Percentiles rank a stretch among this genome's conserved stretches.
These are phyloP conservation scores for Parmelia sp. DNA, from an alignment of 495 filamentous ascomycete species.

Conservation along the genomic window DNA sequence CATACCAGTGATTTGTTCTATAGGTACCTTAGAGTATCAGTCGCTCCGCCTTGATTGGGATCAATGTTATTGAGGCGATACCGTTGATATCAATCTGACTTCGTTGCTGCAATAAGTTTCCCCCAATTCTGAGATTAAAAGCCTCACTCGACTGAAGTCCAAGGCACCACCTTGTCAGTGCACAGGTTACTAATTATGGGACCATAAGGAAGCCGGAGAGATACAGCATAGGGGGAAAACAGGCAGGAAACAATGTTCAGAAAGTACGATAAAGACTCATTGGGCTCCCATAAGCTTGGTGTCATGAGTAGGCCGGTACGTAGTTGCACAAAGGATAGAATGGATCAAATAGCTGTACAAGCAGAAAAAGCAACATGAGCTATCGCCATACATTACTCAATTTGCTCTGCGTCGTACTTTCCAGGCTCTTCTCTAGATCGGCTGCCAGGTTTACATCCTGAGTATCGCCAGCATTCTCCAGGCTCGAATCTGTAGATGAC, in stretches of 20 bases:
- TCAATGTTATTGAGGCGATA: neutral
- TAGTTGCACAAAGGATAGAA: neutral
- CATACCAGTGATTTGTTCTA: constrained; percentile 4
- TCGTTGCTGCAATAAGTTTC: neutral
- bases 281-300: neutral
- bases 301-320: neutral
- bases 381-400: constrained; percentile 1
- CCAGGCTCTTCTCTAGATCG: neutral
- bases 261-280: neutral
- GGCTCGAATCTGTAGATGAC: neutral
- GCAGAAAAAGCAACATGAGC: neutral
- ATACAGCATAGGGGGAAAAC: neutral
- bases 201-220: neutral
- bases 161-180: neutral
- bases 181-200: neutral
- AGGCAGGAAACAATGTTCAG: neutral
- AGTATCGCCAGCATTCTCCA: neutral
- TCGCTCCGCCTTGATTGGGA: too few relatives aligned
- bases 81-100: neutral
- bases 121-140: neutral
- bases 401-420: neutral
- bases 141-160: neutral
- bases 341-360: neutral
- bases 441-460: neutral
- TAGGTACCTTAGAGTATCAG: neutral